Evolutionary conservation across 345 rosid species (phyloP), one percentile per base, ranked within the genome.

Genomic region (Bruguiera gymnorhiza): DNA sequence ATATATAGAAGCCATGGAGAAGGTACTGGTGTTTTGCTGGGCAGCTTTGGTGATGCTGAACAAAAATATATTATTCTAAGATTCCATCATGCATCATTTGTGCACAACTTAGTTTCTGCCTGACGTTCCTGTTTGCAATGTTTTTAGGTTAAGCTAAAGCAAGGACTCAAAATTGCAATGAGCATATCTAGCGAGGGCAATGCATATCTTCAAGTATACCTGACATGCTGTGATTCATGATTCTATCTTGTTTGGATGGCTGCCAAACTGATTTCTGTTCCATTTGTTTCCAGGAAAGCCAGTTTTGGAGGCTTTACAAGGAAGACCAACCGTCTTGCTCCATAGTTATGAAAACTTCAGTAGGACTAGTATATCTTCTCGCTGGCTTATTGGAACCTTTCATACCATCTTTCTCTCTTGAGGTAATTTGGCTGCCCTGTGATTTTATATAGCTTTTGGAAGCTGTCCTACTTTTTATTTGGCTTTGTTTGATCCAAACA

Each of bases 371-470:
- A 37, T 84, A 89, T 70, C 78, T 92, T 76, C 93, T 92, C 18
- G 99, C 98, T 29, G 87, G 88, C 63, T 76, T 95, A 64, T 70
- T 92, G 63, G 98, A 95, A 80, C 99, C 99, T 60, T 95, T 90
- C 78, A 90, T 95, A 85, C 99, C 99, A n/a, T 90, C 99, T 19
- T 89, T 95, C 76, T 86, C 99, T 67, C 54, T 86, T 26, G 91
- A 92, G 99, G 99, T 95, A 76, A 67, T 70, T 53, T 63, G 67
- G 30, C 67, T 71, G 43, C 31, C 62, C 0, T 23, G 68, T 53
- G 39, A 23, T 34, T 74, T 18, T n/a, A 23, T 23, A 23, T 23
- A 63, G 19, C n/a, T 32, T 19, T 29, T 15, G 24, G 59, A 23
- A 16, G 6, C n/a, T n/a, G n/a, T 19, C 20, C 36, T 37, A 26